These are phyloP conservation scores for Eurotiales sp. DNA, from an alignment of 2,329 filamentous ascomycete genomes.

Conservation along the genomic window DNA sequence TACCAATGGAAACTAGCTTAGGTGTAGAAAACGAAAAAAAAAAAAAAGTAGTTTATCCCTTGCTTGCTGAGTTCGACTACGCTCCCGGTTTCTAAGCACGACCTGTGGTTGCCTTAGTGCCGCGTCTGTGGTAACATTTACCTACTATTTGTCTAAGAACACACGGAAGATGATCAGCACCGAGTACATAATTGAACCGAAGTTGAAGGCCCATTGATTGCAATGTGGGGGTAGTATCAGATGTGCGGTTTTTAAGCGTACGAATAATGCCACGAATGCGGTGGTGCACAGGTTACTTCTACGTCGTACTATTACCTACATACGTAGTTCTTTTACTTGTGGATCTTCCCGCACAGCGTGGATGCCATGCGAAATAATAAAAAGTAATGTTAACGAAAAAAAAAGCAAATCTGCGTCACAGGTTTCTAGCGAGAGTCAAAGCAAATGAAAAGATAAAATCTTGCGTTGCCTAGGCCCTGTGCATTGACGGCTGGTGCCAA, in stretches of 20 bases:
- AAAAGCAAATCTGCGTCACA: neutral
- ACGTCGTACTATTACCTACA: neutral
- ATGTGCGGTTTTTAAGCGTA: no score
- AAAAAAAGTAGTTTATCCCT: neutral
- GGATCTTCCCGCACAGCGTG: neutral
- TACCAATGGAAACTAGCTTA: neutral
- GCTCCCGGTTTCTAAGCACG: neutral
- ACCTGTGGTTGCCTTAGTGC: no score
- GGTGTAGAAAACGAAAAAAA: neutral
- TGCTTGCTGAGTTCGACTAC: neutral
- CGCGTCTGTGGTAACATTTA: no score
- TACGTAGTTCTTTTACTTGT: neutral
- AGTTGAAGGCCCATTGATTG: no score
- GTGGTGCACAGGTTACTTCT: no score
- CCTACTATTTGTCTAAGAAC: no score
- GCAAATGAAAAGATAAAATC: neutral
- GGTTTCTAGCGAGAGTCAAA: neutral
- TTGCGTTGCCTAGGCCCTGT: neutral
- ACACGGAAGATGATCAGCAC: no score
- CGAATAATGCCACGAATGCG: no score
- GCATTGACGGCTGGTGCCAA: neutral
- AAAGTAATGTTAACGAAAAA: neutral
- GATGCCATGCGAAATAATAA: slow-evolving; percentile 2
- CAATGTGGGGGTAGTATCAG: no score
- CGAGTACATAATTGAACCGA: no score